Base-by-base conservation (phyloP, 257 asterid species). In the Solanum tarijense region DNA sequence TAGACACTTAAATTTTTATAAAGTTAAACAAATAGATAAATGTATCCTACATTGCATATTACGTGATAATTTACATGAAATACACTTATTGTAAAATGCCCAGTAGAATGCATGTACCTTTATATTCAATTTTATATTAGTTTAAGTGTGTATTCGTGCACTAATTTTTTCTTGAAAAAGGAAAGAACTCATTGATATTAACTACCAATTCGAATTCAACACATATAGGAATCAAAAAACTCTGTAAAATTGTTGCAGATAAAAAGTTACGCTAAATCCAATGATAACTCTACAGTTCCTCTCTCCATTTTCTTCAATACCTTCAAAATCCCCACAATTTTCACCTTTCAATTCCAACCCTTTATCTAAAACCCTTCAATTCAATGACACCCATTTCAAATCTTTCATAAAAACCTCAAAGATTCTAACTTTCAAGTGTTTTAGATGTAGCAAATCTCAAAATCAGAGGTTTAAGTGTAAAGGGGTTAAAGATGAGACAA, bases 271-370 rank as follows among this genome's bases (percentile, higher is more conserved):
- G 12, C 25, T 35, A 36, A 41, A 41, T 41, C 32, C 38, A 41
- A 78, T 78, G 84, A 41, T 25, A 41, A 13, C 84, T 78, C 84
- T 78, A 12, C 84, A 78, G 34, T 46, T 78, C 60, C 36, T 41
- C 84, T 29, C 62, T 41, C 65, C 62, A 39, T 78, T 41, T 1
- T 25, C 84, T 78, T 78, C 83, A 75, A 75, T 1, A 38, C 12
- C 83, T 39, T 75, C 38, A 39, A 78, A 78, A 9, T 0, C 1
- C 14, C 25, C 65, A 14, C 86, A 38, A 23, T 87, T 89, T 81
- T 20, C 86, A 87, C 18, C 82, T 25, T 34, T 83, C 5, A 89
- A 74, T 58, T 43, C 88, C 20, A 76, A 2, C 87, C 65, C 89
- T 66, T 76, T 60, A 29, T 27, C 68, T 6, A 79, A 29, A 14